Evolutionary conservation across 257 asterid genomes (phyloP), one percentile per base, ranked within the genome.

Genomic region (Nicotiana knightiana): DNA sequence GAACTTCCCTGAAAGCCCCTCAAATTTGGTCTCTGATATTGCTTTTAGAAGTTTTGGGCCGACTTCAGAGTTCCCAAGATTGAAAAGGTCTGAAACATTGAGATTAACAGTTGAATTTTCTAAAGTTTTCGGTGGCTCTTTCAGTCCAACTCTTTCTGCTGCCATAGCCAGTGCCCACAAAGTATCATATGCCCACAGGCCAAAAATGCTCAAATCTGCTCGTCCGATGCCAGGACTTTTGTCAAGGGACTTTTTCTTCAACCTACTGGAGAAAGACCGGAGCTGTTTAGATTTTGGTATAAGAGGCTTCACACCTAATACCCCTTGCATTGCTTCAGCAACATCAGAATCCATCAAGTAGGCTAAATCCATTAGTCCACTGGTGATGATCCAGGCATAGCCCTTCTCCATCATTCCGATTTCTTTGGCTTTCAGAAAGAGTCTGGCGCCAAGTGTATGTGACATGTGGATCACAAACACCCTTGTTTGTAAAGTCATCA

Each of bases 161-260:
- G 92, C 92, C 87, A 82, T 76, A 71, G 91, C 91, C 79, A 89
- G 87, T 43, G 92, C 94, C 84, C 84, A 82, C 70, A 87, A 48
- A 32, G 90, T 85, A 77, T 91, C 94, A 39, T 89, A 91, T 3
- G 92, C 94, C 90, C 91, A 84, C 62, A 86, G 64, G 1, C 90
- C 89, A 6, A 54, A 80, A 62, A 83, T 58, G 76, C 77, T 84
- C 46, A 85, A 46, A 65, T 85, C 86, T 13, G 81, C 81, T 65
- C 30, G 75, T 10, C 75, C 55, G 37, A 17, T 21, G 46, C 79
- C 81, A 9, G 84, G 83, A 37, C 67, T 80, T 16, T 77, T 85
- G 16, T 30, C 24, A 1, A 18, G 17, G 30, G 78, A 88, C 81
- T 33, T 86, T 55, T 54, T 43, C 75, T 79, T 77, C 84, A 85